A percentile compares a stretch with the other conserved stretches of the same genome.
Conservation (phyloP, 345 rosid genomes). For the Orychophragmus violaceus region DNA sequence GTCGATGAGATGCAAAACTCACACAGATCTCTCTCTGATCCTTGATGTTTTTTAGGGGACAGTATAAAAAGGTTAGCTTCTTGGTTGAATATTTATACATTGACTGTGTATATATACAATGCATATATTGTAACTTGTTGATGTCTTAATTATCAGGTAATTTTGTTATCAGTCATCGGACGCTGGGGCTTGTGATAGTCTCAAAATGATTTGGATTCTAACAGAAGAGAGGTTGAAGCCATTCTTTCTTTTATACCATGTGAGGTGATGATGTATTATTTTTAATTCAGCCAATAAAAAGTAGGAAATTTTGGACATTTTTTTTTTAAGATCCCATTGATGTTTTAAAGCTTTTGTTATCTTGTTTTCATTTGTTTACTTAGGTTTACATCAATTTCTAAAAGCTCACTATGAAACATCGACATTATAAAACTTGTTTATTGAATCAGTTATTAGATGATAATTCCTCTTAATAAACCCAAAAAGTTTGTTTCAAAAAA, state of each 20-base stretch:
- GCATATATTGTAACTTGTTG: not conserved
- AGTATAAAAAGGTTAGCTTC: slow-evolving; percentile 19
- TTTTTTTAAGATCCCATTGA: not conserved
- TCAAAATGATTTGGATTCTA: slow-evolving; percentile 12
- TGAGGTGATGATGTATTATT: slow-evolving; percentile 22
- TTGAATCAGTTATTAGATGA: not conserved
- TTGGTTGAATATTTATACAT: not conserved
- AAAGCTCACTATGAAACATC: not conserved
- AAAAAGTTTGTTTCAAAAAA: not conserved
- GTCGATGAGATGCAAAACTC: not conserved
- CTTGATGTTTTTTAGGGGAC: slow-evolving; percentile 12
- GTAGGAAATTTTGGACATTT: slow-evolving; percentile 29
- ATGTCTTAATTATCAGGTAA: slow-evolving; percentile 4
- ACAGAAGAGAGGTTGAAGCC: slow-evolving; percentile 6
- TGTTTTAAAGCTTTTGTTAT: not conserved
- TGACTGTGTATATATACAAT: not conserved
- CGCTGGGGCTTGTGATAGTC: slow-evolving; percentile 19
- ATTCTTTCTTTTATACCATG: slow-evolving; percentile 8
- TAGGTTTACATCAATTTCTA: not conserved
- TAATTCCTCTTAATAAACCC: slow-evolving; percentile 6
- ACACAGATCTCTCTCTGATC: slow-evolving; percentile 4
- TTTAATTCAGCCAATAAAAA: slow-evolving; percentile 21
- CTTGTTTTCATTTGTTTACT: not conserved
- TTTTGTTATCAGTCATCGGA: slow-evolving; percentile 2
- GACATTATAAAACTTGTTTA: slow-evolving; percentile 1